phyloP scores from a whole-genome alignment of 352 stramenopile genomes.

The Elongisporangium prolatum region DNA sequence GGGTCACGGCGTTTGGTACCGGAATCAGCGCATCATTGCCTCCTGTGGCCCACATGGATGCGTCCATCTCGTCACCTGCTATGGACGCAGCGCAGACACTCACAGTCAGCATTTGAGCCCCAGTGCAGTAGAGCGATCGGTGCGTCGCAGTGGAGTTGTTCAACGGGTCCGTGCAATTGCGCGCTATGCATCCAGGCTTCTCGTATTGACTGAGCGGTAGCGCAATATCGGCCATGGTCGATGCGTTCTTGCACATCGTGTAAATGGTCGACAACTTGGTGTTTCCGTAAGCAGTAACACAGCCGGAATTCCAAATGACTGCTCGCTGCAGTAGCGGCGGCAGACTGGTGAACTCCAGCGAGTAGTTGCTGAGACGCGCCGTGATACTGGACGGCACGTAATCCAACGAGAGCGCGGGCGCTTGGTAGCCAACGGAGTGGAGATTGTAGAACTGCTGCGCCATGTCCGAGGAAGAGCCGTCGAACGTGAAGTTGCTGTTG shows the following conservation, averaged over 20 bases:
- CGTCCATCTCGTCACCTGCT: slow-evolving; percentile 3
- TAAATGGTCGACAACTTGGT: background rate
- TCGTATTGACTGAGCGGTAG: slow-evolving; percentile 14
- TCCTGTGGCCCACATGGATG: slow-evolving; percentile 25
- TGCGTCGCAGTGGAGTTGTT: background rate
- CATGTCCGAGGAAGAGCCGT: slow-evolving; percentile 28
- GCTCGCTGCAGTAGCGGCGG: slow-evolving; percentile 40
- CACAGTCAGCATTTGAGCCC: slow-evolving; percentile 14
- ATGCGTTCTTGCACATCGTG: background rate
- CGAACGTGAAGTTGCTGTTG: slow-evolving; percentile 10
- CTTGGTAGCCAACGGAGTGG: slow-evolving; percentile 10
- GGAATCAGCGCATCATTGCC: slow-evolving; percentile 11
- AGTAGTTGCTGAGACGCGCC: slow-evolving; percentile 16
- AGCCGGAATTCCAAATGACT: slow-evolving; percentile 40
- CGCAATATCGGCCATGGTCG: slow-evolving; percentile 25
- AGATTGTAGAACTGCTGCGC: slow-evolving; percentile 21
- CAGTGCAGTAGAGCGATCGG: slow-evolving; percentile 21
- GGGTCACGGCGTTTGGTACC: slow-evolving; percentile 1
- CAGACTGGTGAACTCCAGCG: slow-evolving; percentile 18
- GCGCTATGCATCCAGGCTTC: slow-evolving; percentile 8
- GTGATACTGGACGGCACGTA: no score
- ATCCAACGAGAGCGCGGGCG: no score
- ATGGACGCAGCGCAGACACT: slow-evolving; percentile 14
- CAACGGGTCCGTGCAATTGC: slow-evolving; percentile 13
- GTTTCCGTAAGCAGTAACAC: slow-evolving; percentile 15